Conservation (phyloP, 23 red algal species). For the Pyropia yezoensis region DNA sequence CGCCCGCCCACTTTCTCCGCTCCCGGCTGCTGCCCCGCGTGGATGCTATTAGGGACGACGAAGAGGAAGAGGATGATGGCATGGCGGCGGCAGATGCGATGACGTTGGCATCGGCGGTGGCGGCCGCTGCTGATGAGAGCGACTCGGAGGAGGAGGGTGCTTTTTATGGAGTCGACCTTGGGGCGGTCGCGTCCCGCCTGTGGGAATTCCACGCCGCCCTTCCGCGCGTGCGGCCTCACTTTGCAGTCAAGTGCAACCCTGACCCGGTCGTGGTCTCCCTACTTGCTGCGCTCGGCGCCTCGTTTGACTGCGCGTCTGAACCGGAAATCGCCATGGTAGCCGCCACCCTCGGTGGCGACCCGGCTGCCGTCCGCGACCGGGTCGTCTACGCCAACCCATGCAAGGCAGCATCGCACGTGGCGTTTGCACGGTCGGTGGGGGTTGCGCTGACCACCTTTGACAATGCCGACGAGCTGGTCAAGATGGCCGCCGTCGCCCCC, state of each 20-base stretch:
- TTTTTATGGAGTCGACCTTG: slow-evolving; percentile 66
- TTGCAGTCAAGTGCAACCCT: slow-evolving; percentile 90
- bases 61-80: too few species aligned
- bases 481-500: slow-evolving; percentile 37
- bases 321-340: slow-evolving; percentile 64
- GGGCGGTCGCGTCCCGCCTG: slow-evolving; percentile 31
- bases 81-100: too few species aligned
- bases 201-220: slow-evolving; percentile 39
- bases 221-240: slow-evolving; percentile 56
- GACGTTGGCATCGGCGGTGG: too few species aligned
- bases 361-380: slow-evolving; percentile 9
- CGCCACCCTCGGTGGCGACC: slow-evolving; percentile 8
- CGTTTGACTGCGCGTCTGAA: slow-evolving; percentile 72
- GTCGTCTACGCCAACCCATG: slow-evolving; percentile 87
- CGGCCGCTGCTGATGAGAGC: too few species aligned
- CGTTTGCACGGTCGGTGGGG: slow-evolving; percentile 29
- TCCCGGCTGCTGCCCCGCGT: too few species aligned
- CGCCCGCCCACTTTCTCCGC: too few species aligned
- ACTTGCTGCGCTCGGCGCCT: slow-evolving; percentile 50
- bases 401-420: slow-evolving; percentile 42
- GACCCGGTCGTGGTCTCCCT: slow-evolving; percentile 45
- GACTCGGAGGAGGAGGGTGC: slow-evolving; percentile 3
- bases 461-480: slow-evolving; percentile 61
- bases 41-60: too few species aligned
- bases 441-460: slow-evolving; percentile 71